A percentile compares a stretch with the other conserved stretches of the same genome.
Conservation (phyloP, 345 rosid species). For the Citrus trifoliata region DNA sequence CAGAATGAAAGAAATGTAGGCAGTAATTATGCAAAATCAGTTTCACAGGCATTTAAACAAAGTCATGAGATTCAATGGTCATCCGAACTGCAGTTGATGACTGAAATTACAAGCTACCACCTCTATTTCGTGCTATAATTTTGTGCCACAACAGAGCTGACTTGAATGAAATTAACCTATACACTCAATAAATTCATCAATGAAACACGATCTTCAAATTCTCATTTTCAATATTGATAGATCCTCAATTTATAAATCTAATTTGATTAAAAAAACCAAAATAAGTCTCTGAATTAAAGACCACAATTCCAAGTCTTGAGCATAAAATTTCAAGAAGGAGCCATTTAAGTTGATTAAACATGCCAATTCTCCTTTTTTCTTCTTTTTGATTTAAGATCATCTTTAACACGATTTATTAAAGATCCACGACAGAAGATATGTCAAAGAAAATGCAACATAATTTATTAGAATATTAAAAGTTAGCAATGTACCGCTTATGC, state of each 20-base stretch:
- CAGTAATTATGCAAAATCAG: neutral
- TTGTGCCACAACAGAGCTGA: neutral
- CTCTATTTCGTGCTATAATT: neutral
- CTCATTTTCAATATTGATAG: neutral
- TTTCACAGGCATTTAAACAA: neutral
- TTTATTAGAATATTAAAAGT: too few species aligned
- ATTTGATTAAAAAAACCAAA: neutral
- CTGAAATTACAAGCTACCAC: neutral
- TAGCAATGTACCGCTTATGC: conserved; percentile 65
- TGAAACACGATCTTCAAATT: neutral
- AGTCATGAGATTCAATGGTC: neutral
- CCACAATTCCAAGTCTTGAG: neutral
- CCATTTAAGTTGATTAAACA: neutral
- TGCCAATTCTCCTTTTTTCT: neutral
- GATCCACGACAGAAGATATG: too few species aligned
- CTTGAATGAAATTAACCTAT: neutral
- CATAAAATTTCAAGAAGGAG: neutral
- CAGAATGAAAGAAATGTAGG: neutral
- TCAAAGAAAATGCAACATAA: too few species aligned
- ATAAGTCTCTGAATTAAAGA: neutral
- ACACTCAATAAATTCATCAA: neutral
- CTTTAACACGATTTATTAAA: too few species aligned
- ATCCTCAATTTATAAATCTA: neutral
- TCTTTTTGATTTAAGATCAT: too few species aligned
- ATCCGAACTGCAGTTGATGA: neutral